Evolutionary conservation across 257 asterid species (phyloP).

Genomic region (Solanum chmielewskii): DNA sequence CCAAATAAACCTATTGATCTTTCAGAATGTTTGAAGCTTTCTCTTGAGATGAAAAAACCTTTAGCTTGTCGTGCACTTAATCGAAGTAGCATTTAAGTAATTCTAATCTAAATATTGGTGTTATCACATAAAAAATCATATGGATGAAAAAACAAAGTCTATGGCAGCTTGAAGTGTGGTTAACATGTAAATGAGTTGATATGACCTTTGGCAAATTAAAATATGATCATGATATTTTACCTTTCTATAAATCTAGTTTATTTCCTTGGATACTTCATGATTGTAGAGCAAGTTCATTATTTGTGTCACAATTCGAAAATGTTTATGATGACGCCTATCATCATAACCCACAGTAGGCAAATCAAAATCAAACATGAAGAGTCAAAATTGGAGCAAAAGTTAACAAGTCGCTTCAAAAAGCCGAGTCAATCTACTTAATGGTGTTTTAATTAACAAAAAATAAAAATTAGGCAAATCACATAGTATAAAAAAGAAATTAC

Average conservation of each 20-base stretch:
- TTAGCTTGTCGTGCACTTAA: slow-evolving; percentile 13
- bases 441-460: too few species aligned
- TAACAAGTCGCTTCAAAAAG: too few species aligned
- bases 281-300: neutral
- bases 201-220: neutral
- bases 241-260: neutral
- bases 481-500: too few species aligned
- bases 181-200: neutral
- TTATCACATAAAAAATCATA: neutral
- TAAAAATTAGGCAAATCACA: too few species aligned
- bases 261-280: neutral
- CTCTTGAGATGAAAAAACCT: slow-evolving; percentile 49
- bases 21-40: slow-evolving; percentile 36
- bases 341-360: too few species aligned
- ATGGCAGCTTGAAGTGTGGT: neutral
- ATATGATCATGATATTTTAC: neutral
- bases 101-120: neutral
- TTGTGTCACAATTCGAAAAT: too few species aligned
- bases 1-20: slow-evolving; percentile 24
- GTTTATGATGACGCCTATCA: too few species aligned
- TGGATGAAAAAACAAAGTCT: neutral
- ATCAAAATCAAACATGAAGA: too few species aligned
- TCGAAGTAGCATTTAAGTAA: neutral
- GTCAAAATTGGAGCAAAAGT: too few species aligned
- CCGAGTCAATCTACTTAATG: too few species aligned